Conservation (phyloP, 2,329 filamentous ascomycete genomes). For the Colletotrichum costaricense region DNA sequence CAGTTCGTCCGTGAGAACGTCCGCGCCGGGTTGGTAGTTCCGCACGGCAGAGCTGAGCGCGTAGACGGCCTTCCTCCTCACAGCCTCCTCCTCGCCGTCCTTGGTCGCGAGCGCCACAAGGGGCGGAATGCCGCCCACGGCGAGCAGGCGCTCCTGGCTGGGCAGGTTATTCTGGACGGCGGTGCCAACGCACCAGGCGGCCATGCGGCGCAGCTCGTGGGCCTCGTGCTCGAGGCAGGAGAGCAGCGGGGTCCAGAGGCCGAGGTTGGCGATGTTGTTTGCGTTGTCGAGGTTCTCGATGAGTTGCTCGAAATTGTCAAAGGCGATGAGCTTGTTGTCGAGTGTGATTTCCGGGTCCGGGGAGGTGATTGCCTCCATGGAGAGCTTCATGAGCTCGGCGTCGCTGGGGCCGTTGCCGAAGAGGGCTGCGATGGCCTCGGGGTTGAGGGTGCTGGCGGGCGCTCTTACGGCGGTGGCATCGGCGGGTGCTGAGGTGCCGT, state of each 20-base stretch:
- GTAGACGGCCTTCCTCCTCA: constrained; percentile 88
- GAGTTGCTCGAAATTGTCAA: constrained; percentile 95
- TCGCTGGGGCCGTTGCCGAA: constrained; percentile 90
- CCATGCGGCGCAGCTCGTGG: constrained; percentile 80
- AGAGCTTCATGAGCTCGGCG: constrained; percentile 88
- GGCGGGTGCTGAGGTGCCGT: constrained; percentile 41
- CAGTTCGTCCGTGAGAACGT: constrained; percentile 73
- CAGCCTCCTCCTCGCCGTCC: constrained; percentile 68
- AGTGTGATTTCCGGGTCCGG: constrained; percentile 71
- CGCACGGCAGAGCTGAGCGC: constrained; percentile 87
- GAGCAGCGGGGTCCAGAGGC: constrained; percentile 85
- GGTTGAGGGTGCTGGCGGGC: constrained; percentile 64
- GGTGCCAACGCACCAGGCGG: constrained; percentile 94
- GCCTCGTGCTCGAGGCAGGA: constrained; percentile 75
- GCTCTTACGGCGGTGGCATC: constrained; percentile 43
- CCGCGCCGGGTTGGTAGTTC: constrained; percentile 89
- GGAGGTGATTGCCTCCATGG: constrained; percentile 81
- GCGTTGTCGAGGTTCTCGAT: constrained; percentile 96
- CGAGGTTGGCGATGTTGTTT: constrained; percentile 86
- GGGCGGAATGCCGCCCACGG: constrained; percentile 74
- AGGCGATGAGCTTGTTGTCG: constrained; percentile 83
- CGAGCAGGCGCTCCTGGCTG: constrained; percentile 78
- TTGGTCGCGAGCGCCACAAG: constrained; percentile 75
- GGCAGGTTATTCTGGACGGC: constrained; percentile 96
- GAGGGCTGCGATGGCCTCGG: constrained; percentile 78